These are phyloP conservation scores for Ophiostoma angusticollis DNA, from an alignment of 2,329 filamentous ascomycete species.

Conservation along the genomic window DNA sequence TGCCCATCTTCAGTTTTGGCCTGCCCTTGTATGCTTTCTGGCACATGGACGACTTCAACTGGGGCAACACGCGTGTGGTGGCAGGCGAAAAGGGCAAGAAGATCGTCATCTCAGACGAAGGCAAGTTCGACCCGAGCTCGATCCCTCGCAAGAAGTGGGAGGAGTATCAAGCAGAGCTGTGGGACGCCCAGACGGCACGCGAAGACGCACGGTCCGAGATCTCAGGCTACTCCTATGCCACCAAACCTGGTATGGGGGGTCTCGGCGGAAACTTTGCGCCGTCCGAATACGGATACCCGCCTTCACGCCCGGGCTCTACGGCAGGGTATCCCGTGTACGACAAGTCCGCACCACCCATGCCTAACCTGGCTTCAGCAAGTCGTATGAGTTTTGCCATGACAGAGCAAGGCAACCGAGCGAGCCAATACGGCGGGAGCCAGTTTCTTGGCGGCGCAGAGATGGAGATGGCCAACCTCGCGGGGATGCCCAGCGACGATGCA, in stretches of 20 bases:
- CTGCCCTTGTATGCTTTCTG: constrained; percentile 93
- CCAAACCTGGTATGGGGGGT: constrained; percentile 47
- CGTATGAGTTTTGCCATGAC: constrained; percentile 72
- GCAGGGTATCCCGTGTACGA: constrained; percentile 35
- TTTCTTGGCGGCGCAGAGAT: constrained; percentile 45
- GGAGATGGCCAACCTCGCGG: constrained; percentile 61
- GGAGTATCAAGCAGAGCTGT: constrained; percentile 94
- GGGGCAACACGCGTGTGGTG: constrained; percentile 97
- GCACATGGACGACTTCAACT: constrained; percentile 99
- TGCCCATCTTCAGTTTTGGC: constrained; percentile 82
- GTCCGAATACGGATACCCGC: constrained; percentile 58
- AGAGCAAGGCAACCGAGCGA: constrained; percentile 50
- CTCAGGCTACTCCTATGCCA: constrained; percentile 90
- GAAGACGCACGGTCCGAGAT: constrained; percentile 73
- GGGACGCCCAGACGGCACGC: constrained; percentile 82
- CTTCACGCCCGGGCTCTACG: constrained; percentile 44
- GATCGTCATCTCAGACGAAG: constrained; percentile 87
- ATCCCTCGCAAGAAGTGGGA: constrained; percentile 99
- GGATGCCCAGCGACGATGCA: constrained; percentile 77
- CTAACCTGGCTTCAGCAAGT: constrained; percentile 38
- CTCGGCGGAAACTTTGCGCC: constrained; percentile 33
- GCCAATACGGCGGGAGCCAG: constrained; percentile 47
- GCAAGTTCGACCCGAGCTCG: constrained; percentile 85
- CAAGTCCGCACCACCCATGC: constrained; percentile 31
- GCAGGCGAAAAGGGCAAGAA: constrained; percentile 88